Percentiles rank a stretch among this genome's conserved stretches.
phyloP scores from a whole-genome alignment of 345 rosid genomes.

The Leavenworthia alabamica region DNA sequence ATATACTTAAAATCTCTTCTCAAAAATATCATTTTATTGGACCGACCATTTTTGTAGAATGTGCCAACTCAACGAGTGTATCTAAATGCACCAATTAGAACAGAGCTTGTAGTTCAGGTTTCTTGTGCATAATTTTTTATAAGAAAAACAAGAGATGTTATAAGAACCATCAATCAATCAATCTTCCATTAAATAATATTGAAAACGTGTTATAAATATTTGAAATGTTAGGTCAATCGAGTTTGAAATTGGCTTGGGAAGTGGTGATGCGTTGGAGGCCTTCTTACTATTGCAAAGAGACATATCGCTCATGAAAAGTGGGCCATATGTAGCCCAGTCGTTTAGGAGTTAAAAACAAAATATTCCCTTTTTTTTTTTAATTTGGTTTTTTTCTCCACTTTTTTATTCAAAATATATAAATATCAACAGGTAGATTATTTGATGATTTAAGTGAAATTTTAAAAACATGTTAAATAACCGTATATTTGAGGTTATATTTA shows the following conservation, averaged over 20 bases:
- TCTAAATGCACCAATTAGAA: conserved; percentile 17
- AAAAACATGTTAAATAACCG: background rate
- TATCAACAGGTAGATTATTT: background rate
- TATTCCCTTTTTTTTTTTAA: background rate
- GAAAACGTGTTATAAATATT: background rate
- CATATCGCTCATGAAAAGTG: too few relatives aligned
- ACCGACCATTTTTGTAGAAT: conserved; percentile 23
- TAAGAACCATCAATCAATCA: background rate
- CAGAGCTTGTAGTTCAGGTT: background rate
- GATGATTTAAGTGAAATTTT: background rate
- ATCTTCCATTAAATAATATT: background rate
- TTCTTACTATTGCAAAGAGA: background rate
- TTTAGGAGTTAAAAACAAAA: conserved; percentile 4
- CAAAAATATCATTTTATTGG: background rate
- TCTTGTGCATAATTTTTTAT: background rate
- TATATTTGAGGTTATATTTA: background rate
- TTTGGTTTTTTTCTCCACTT: background rate
- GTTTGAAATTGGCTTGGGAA: background rate
- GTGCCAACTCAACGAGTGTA: conserved; percentile 16
- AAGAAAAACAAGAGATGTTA: background rate
- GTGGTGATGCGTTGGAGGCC: background rate
- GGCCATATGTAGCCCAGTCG: too few relatives aligned
- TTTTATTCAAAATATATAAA: background rate
- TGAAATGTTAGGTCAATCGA: background rate
- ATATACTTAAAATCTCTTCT: background rate